Evolutionary conservation across 805 yeast genomes (phyloP).

Genomic region (Lipomyces starkeyi): DNA sequence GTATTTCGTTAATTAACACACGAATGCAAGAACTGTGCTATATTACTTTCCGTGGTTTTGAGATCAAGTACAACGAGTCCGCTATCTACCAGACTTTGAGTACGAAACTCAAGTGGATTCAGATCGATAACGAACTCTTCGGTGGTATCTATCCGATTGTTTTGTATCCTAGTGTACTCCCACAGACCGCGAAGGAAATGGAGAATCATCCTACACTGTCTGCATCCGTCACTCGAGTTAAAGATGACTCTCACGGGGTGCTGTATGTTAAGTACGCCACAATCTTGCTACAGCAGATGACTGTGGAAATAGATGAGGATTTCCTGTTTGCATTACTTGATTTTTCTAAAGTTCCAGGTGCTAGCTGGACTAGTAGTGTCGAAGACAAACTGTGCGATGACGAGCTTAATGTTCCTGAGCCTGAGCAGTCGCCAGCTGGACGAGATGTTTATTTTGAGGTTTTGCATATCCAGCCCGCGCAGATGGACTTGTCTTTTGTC

Average conservation of each 20-base stretch:
- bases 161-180: slow-evolving; percentile 86
- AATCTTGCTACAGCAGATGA: slow-evolving; percentile 82
- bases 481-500: slow-evolving; percentile 86
- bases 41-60: slow-evolving; percentile 80
- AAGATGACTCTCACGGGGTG: slow-evolving; percentile 91
- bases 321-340: slow-evolving; percentile 82
- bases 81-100: slow-evolving; percentile 81
- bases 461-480: slow-evolving; percentile 88
- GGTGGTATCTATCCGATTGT: slow-evolving; percentile 89
- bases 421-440: slow-evolving; percentile 59
- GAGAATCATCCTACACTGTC: slow-evolving; percentile 90
- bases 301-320: slow-evolving; percentile 93
- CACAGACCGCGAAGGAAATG: slow-evolving; percentile 82
- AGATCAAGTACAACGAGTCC: slow-evolving; percentile 79
- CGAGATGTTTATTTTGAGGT: slow-evolving; percentile 90
- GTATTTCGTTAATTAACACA: slow-evolving; percentile 79
- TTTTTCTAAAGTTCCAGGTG: slow-evolving; percentile 80
- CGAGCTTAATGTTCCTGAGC: slow-evolving; percentile 70
- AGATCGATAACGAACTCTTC: slow-evolving; percentile 87
- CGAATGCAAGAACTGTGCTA: slow-evolving; percentile 80
- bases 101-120: slow-evolving; percentile 89
- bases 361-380: slow-evolving; percentile 64
- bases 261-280: slow-evolving; percentile 91
- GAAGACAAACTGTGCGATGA: slow-evolving; percentile 66
- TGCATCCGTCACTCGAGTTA: slow-evolving; percentile 79